phyloP scores from a whole-genome alignment of 2,329 filamentous ascomycete species.

The Chaetomium globosum region DNA sequence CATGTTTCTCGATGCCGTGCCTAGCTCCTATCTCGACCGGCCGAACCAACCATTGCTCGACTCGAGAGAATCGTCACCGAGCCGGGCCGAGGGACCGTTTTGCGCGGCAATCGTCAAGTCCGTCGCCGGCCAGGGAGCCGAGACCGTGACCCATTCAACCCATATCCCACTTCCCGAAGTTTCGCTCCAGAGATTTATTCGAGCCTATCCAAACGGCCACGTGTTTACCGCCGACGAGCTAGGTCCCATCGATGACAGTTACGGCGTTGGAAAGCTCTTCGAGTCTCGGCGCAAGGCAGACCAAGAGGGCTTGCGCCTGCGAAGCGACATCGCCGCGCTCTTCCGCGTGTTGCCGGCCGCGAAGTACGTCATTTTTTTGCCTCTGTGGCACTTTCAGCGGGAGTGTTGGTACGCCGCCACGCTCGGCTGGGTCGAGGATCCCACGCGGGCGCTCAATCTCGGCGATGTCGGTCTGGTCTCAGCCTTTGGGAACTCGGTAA shows the following conservation, averaged over 20 bases:
- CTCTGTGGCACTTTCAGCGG: conserved; percentile 44
- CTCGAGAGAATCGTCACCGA: background rate
- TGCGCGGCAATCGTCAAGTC: conserved; percentile 33
- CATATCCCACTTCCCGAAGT: conserved; percentile 30
- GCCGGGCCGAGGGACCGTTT: conserved; percentile 29
- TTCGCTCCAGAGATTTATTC: conserved; percentile 34
- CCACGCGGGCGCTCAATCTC: conserved; percentile 37
- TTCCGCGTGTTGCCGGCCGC: conserved; percentile 41
- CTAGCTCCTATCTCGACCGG: conserved; percentile 28
- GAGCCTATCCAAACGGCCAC: conserved; percentile 31
- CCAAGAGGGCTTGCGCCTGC: conserved; percentile 9
- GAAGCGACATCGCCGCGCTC: conserved; percentile 40
- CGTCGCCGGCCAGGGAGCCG: conserved; percentile 12
- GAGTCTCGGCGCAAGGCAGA: conserved; percentile 18
- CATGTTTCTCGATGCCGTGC: conserved; percentile 36
- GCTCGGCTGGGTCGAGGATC: conserved; percentile 47
- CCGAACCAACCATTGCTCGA: conserved; percentile 21
- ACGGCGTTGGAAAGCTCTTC: conserved; percentile 28
- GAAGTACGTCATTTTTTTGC: conserved; percentile 44
- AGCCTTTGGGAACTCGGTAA: conserved; percentile 56
- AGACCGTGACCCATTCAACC: conserved; percentile 27
- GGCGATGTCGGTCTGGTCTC: conserved; percentile 50
- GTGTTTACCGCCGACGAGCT: conserved; percentile 35
- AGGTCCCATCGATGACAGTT: conserved; percentile 35
- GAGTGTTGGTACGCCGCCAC: conserved; percentile 47